Evolutionary conservation across 2,329 filamentous ascomycete genomes (phyloP), one percentile per base, ranked within the genome.

Genomic region (Sclerotinia sclerotiorum): DNA sequence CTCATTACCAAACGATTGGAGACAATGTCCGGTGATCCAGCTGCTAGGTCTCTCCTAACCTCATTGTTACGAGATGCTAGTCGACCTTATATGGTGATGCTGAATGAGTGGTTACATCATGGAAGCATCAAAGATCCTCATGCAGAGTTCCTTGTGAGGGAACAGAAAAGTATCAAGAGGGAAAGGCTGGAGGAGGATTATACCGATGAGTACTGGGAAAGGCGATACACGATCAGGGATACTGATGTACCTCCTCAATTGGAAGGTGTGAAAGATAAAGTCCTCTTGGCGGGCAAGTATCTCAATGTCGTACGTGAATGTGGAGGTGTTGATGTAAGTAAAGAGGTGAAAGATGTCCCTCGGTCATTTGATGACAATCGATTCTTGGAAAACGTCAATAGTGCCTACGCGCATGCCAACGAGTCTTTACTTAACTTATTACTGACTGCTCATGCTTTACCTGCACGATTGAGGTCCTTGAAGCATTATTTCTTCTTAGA

Each of bases 401-500:
- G 87, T 65, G 95, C 95, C 3, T 99, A 99, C 76, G 93, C 94
- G 0, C 91, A 97, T 77, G 95, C 95, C 66, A 99, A 99, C 79
- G 91, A 94, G 69, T 97, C 94, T 10, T 84, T 99, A 29, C 89
- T 99, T 80, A 90, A 93, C 70, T 85, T 99, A 0, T 88, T 99
- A 3, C 84, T 99, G 52, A 98, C 94, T 0, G 95, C 95, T 8
- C 95, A 99, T 77, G 92, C 92, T 17, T 85, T 99, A 6, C 94
- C 94, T 0, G 90, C 92, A 39, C 88, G 95, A 49, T 84, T 99
- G 68, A 88, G 90, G 57, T 98, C 94, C 19, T 83, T 99, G 51
- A 99, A 99, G 79, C 95, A 99, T 80, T 99, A 99, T 82, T 99
- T 98, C 83, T 99, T 99, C 83, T 88, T 99, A 71, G 94, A 98